Evolutionary conservation across 2,329 filamentous ascomycete genomes (phyloP), one percentile per base, ranked within the genome.

Genomic region (Colletotrichum coccodes): DNA sequence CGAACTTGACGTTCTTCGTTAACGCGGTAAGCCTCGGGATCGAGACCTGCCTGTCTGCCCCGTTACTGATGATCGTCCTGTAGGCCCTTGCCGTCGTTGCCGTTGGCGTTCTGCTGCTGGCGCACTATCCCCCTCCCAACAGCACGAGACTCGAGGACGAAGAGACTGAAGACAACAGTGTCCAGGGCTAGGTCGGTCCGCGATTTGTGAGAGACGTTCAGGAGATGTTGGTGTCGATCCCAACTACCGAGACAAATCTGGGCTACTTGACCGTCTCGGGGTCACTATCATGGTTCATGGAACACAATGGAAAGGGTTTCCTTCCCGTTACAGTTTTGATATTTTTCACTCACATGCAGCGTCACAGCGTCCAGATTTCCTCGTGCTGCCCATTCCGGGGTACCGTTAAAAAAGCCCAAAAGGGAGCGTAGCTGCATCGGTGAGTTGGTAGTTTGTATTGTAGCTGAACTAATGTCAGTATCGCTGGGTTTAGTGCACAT

Each of bases 1-100:
- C 87, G 0, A 85, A 90, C 64, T 79, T 90, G 9, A 92, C 91
- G 0, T 94, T 94, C 73, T 87, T 88, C 56, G 89, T 86, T 75
- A 93, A 93, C 73, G 90, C 89, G 5, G 88, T 88, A 74, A 73
- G 86, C 79, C 4, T 5, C 3, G 0, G 5, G 1, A 18, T 12
- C 4, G 7, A 9, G 6, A 9, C 6, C 14, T 26, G 28, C 12
- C 8, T 32, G 16, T 26, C 28, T 26, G 32, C 1, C 3, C 11
- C 36, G 9, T 46, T 1, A n/a, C 70, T 76, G 44, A 4, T 2
- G 8, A 53, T 42, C 5, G 23, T 36, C 23, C 16, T 2, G 3
- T 12, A 87, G 85, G 87, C 82, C 0, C 82, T 91, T 62, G 87
- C 87, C 2, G 79, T 90, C 0, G 62, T 89, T 4, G 85, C 83